phyloP scores from a whole-genome alignment of 2,329 filamentous ascomycete species.

The Phialophora tarda region DNA sequence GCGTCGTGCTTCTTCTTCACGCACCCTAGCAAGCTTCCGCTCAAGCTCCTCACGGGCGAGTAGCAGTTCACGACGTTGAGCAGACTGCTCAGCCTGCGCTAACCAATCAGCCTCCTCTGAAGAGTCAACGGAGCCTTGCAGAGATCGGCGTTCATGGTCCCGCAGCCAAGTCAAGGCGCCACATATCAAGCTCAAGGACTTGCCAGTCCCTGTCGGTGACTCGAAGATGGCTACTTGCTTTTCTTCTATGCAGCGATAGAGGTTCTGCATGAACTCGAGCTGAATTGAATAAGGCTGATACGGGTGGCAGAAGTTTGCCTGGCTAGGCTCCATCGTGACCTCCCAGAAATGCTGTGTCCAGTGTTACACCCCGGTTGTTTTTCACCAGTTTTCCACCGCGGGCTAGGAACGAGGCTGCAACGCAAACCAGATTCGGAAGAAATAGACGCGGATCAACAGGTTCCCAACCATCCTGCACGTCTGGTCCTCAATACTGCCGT shows the following conservation, averaged over 20 bases:
- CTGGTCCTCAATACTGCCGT: not conserved
- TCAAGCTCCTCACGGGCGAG: slow-evolving; percentile 75
- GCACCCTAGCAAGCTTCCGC: slow-evolving; percentile 50
- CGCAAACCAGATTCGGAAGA: not conserved
- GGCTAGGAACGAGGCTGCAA: not conserved
- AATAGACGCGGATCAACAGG: not conserved
- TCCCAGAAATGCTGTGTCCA: not conserved
- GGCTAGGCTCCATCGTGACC: slow-evolving; percentile 44
- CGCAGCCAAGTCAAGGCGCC: slow-evolving; percentile 90
- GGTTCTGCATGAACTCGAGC: slow-evolving; percentile 80
- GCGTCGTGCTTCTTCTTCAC: slow-evolving; percentile 28
- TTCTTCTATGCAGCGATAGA: slow-evolving; percentile 78
- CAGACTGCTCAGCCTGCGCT: slow-evolving; percentile 72
- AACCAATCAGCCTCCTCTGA: slow-evolving; percentile 85
- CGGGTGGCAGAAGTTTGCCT: slow-evolving; percentile 78
- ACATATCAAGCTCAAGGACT: slow-evolving; percentile 90
- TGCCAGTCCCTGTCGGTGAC: slow-evolving; percentile 91
- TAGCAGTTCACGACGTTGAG: slow-evolving; percentile 70
- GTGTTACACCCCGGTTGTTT: not conserved
- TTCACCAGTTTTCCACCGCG: not conserved
- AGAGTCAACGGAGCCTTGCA: slow-evolving; percentile 43
- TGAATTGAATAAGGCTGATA: slow-evolving; percentile 89
- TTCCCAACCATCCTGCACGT: not conserved
- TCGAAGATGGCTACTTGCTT: slow-evolving; percentile 88
- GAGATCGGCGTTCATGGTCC: slow-evolving; percentile 67